Evolutionary conservation across 2,329 filamentous ascomycete species (phyloP).

Genomic region (Claviceps quebecensis): DNA sequence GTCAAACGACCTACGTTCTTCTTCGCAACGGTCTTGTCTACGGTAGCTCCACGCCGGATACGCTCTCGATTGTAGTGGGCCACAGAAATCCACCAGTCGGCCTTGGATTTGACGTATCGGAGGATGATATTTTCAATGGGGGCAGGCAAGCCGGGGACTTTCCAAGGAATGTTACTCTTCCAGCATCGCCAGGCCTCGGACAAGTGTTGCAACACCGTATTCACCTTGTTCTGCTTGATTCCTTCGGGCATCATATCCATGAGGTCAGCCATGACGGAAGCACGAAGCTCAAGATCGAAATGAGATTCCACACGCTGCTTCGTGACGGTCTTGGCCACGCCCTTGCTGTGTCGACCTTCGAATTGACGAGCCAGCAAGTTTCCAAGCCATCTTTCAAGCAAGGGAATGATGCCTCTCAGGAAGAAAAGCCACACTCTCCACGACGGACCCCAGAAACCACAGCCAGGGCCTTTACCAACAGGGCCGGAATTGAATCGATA

Average conservation of each 20-base stretch:
- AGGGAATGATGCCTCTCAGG: constrained; percentile 93
- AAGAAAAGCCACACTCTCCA: constrained; percentile 99
- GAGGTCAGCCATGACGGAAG: constrained; percentile 95
- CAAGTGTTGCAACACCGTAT: constrained; percentile 90
- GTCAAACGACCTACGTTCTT: constrained; percentile 95
- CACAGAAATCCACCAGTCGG: constrained; percentile 99
- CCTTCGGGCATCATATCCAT: constrained; percentile 99
- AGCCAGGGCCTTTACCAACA: constrained; percentile 93
- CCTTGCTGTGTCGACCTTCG: constrained; percentile 95
- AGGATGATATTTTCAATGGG: constrained; percentile 98
- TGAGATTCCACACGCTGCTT: constrained; percentile 98
- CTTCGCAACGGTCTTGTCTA: constrained; percentile 98
- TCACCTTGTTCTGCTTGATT: constrained; percentile 98
- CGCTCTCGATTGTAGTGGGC: constrained; percentile 98
- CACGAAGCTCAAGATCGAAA: constrained; percentile 91
- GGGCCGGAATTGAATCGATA: constrained; percentile 96
- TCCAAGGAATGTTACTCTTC: constrained; percentile 99
- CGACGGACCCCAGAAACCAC: constrained; percentile 96
- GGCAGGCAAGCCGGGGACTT: constrained; percentile 88
- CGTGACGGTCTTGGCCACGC: constrained; percentile 95
- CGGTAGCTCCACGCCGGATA: constrained; percentile 88
- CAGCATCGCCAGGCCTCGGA: constrained; percentile 98
- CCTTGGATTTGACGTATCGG: constrained; percentile 97
- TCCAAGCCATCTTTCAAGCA: constrained; percentile 92
- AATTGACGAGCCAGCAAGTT: constrained; percentile 96